Evolutionary conservation across 805 yeast genomes (phyloP), one percentile per base, ranked within the genome.

Genomic region (Brettanomyces anomalus): DNA sequence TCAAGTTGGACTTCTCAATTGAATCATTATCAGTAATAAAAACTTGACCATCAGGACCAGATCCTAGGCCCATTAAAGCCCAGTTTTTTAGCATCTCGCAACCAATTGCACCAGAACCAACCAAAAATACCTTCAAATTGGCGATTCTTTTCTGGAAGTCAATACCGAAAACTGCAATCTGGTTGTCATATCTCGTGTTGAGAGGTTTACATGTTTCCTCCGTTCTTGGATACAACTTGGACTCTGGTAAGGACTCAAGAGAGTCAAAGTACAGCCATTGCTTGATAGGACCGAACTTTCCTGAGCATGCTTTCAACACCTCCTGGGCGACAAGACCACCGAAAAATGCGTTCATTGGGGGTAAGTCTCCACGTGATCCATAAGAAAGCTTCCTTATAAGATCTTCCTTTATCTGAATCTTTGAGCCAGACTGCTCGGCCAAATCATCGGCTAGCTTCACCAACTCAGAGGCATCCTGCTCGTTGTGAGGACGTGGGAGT

Each of bases 101-200:
- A 33, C 98, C 98, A 69, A 93, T 93, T 16, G 98, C 98, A 60
- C 98, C 98, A 2, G 97, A 74, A 37, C 98, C 98, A 34, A 93
- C 98, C 51, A 93, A 70, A 63, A 93, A 90, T 3, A 89, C 87
- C 56, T 78, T 82, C 49, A 84, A 67, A 62, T 89, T 86, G 33
- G 85, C 77, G 45, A 93, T 66, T 36, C 67, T 68, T 55, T 82
- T 77, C 58, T 87, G 90, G 65, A 77, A 86, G 36, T 76, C 77
- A 39, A 74, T 58, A 46, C 98, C 98, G 53, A 88, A 88, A 1
- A 90, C 96, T 2, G 97, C 97, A 57, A 88, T 85, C 68, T 88
- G 96, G n/a, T 79, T 77, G 63, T 93, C 98, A 58, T 93, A 93
- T 60, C 98, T 80, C 5, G 94, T 71, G 36, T 81, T 79, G 40